These are phyloP conservation scores for Tetradesmus obliquus DNA, from an alignment of 139 green algal genomes.

Conservation along the genomic window DNA sequence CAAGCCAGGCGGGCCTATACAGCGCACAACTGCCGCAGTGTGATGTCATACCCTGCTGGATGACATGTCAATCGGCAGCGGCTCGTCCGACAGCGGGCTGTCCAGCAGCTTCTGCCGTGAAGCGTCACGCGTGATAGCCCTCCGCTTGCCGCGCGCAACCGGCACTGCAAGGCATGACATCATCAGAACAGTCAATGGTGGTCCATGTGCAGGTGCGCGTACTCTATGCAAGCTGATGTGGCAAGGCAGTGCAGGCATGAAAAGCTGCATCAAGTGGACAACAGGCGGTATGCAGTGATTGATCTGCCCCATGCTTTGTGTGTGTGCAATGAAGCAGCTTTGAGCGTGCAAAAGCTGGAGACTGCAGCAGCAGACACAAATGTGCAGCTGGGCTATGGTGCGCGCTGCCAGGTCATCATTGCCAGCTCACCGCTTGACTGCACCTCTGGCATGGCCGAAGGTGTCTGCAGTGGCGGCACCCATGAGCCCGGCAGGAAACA, in stretches of 20 bases:
- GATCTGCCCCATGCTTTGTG: too few species aligned
- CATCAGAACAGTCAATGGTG: background rate
- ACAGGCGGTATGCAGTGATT: too few species aligned
- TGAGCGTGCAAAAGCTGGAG: background rate
- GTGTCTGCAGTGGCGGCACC: constrained; percentile 83
- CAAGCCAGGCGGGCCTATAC: background rate
- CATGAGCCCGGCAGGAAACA: constrained; percentile 84
- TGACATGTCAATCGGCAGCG: background rate
- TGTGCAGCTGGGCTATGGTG: background rate
- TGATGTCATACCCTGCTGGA: background rate
- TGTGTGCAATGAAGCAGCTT: background rate
- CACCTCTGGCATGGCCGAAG: constrained; percentile 40
- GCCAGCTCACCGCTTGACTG: constrained; percentile 7
- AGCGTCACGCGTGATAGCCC: background rate
- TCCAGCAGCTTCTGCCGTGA: constrained; percentile 35
- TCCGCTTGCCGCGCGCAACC: constrained; percentile 28
- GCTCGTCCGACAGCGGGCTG: constrained; percentile 20
- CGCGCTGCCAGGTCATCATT: background rate
- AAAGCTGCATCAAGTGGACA: too few species aligned
- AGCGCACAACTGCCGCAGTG: background rate
- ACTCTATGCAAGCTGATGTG: too few species aligned
- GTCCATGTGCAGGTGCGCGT: too few species aligned
- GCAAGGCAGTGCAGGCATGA: too few species aligned
- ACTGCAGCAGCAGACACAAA: background rate
- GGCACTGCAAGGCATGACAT: background rate